phyloP scores from a whole-genome alignment of 441 rosid species.

The Arabidopsis hybrid region DNA sequence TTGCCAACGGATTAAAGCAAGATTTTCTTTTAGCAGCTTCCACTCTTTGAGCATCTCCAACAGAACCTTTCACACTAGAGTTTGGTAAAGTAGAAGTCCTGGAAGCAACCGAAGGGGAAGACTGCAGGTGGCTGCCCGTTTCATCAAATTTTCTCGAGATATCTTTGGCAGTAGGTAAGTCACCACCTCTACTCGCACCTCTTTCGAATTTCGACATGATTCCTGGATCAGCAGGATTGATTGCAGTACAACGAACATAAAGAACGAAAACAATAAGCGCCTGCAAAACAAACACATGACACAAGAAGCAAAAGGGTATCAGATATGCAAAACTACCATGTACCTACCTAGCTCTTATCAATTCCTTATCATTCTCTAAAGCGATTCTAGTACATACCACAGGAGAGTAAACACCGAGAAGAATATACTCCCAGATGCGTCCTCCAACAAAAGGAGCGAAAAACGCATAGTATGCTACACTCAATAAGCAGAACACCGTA shows the following conservation, averaged over 20 bases:
- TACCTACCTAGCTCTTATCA: too few relatives aligned
- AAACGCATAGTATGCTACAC: slow-evolving; percentile 75
- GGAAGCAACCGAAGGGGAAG: slow-evolving; percentile 85
- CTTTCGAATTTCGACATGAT: slow-evolving; percentile 66
- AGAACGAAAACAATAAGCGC: slow-evolving; percentile 71
- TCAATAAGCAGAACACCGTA: slow-evolving; percentile 76
- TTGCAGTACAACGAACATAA: slow-evolving; percentile 74
- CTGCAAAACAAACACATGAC: slow-evolving; percentile 45
- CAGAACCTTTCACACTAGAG: slow-evolving; percentile 76
- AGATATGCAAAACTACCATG: not conserved
- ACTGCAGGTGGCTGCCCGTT: slow-evolving; percentile 60
- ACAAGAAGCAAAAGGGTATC: slow-evolving; percentile 10
- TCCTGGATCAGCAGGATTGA: slow-evolving; percentile 82
- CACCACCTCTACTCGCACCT: slow-evolving; percentile 39
- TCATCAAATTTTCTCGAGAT: slow-evolving; percentile 63
- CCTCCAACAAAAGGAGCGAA: slow-evolving; percentile 82
- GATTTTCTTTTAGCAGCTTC: slow-evolving; percentile 15
- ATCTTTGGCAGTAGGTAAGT: slow-evolving; percentile 47
- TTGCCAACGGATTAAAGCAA: slow-evolving; percentile 51
- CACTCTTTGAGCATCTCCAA: slow-evolving; percentile 53
- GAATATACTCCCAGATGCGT: slow-evolving; percentile 64
- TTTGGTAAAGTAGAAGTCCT: slow-evolving; percentile 74
- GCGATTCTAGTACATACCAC: slow-evolving; percentile 55
- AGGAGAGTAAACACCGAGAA: slow-evolving; percentile 62
- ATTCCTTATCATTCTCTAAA: too few relatives aligned